Evolutionary conservation across 169 alveolate species (phyloP), one percentile per base, ranked within the genome.

Genomic region (Plasmodium relictum): DNA sequence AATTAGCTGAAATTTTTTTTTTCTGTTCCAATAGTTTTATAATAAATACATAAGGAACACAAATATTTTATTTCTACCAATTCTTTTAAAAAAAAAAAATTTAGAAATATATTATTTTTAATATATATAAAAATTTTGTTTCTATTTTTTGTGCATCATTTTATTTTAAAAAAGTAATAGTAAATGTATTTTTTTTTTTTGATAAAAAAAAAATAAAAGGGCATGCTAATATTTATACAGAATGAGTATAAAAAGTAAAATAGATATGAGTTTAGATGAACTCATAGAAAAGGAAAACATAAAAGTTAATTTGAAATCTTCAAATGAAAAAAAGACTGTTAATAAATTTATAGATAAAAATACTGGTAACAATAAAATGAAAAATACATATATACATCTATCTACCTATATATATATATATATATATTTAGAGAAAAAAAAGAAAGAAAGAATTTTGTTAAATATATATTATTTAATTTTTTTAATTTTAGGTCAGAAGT

Each of bases 221-320:
- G 58, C 18, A 62, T 76, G 74, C 56, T 7, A 62, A 76, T 9
- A 63, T 26, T 39, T 52, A 9, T 44, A 76, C 88, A 76, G 65
- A 63, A 76, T 76, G 88, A 76, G 88, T 63, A 76, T 76, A 76
- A 62, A 76, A 56, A 76, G 65, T 14, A 76, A 76, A 63, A 61
- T 76, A 22, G 88, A 76, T 37, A 76, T 76, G 88, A 76, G 88
- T 66, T 69, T 76, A 24, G 88, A 76, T 76, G 88, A 76, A 66
- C 88, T 76, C 88, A 76, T 76, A 76, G 88, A 76, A 41, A 76
- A 76, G 74, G 88, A 76, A 50, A 76, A 76, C 54, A 62, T 62
- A 16, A 76, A 76, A 24, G 88, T 22, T 41, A 76, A 22, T 41
- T 52, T 56, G 31, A 76, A 76, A 41, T 45, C 54, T 7, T 56